Evolutionary conservation across 805 yeast genomes (phyloP), one percentile per base, ranked within the genome.

Genomic region (Lipomyces starkeyi): DNA sequence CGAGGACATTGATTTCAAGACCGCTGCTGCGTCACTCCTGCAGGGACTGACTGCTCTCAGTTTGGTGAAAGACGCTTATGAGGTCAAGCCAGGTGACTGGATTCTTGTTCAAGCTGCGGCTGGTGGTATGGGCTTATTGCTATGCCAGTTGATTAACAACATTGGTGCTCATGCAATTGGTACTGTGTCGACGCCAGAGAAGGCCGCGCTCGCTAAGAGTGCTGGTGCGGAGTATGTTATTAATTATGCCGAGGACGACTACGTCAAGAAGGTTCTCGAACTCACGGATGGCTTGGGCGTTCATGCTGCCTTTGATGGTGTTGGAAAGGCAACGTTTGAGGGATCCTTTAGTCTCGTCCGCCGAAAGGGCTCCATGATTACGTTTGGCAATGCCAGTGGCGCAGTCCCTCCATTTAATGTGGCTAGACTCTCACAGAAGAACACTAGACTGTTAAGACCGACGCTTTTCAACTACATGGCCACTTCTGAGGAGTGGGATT

Each of bases 41-140:
- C 94, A 91, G 78, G 95, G 92, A 1, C 80, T 93, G 70, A 93
- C 98, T 6, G 95, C 94, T 1, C 78, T 90, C 73, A 85, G 94
- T 0, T 87, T 93, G 67, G 80, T 87, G 59, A 80, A 83, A 49
- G 92, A 90, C 70, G 85, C 95, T 1, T 86, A 90, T 75, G 74
- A 82, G 1, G 90, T 91, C 53, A 77, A 91, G 73, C 81, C 84
- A 76, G 93, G 87, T 63, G 97, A 94, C 67, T 84, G 79, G 73
- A 84, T 90, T 57, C 82, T 93, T 59, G 88, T 91, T 32, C 91
- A 93, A 81, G 98, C 98, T 3, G 97, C 97, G 7, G 97, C 98
- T 2, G 98, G 98, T 58, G 97, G 98, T 65, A 94, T 91, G 61
- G 98, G 98, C 4, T 83, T 86, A 62, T 73, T 91, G 22, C 80